Percentiles rank a stretch among this genome's conserved stretches.
phyloP scores from a whole-genome alignment of 257 asterid genomes.

The Apocynum venetum region DNA sequence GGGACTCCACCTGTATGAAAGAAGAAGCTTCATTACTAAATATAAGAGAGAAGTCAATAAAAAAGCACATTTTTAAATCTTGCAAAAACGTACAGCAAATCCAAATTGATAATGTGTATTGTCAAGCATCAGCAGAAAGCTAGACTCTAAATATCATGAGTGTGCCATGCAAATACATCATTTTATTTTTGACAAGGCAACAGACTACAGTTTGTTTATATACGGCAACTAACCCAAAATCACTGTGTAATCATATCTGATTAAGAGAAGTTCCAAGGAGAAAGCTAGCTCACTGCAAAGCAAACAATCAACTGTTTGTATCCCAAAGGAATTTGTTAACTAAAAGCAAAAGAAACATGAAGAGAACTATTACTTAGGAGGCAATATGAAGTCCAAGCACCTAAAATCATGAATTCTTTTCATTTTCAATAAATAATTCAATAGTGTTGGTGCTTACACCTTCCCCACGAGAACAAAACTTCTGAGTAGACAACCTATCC shows the following conservation, averaged over 20 bases:
- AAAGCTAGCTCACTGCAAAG: not conserved
- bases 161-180: not conserved
- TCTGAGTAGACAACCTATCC: too few relatives aligned
- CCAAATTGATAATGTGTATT: too few relatives aligned
- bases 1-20: not conserved
- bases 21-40: not conserved
- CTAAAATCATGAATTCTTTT: not conserved
- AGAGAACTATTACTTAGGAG: not conserved
- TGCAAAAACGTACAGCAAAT: not conserved
- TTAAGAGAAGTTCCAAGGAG: not conserved
- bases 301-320: too few relatives aligned
- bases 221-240: not conserved
- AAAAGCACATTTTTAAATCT: not conserved
- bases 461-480: too few relatives aligned
- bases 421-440: too few relatives aligned
- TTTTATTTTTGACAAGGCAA: not conserved
- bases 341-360: not conserved
- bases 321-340: not conserved
- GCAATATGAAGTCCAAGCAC: not conserved
- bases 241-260: not conserved
- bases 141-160: too few relatives aligned
- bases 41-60: not conserved
- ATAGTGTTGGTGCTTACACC: too few relatives aligned
- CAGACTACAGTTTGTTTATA: not conserved
- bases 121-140: too few relatives aligned